Conservation (phyloP, 1,284 basidiomycete species). For the Apiotrichum sp. region DNA sequence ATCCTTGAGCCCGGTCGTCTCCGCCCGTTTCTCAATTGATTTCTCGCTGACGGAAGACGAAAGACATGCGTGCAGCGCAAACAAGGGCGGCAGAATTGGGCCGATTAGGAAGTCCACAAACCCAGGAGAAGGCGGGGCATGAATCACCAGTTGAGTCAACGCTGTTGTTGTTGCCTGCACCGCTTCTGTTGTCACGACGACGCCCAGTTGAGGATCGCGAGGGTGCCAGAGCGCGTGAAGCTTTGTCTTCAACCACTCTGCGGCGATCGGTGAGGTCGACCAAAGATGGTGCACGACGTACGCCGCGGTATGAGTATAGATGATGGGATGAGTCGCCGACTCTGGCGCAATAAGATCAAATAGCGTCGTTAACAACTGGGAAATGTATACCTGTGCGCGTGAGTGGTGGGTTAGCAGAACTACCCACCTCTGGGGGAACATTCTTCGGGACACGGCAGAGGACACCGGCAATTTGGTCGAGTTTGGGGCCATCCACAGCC, state of each 20-base stretch:
- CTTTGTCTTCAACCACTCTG: conserved; percentile 50
- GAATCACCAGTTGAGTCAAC: conserved; percentile 43
- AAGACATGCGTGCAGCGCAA: conserved; percentile 58
- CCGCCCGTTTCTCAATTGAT: conserved; percentile 16
- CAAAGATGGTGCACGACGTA: conserved; percentile 29
- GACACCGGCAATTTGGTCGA: conserved; percentile 35
- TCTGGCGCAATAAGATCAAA: conserved; percentile 22
- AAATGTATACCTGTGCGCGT: conserved; percentile 24
- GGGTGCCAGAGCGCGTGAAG: conserved; percentile 23
- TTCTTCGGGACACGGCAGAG: conserved; percentile 28
- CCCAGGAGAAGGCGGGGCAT: conserved; percentile 68
- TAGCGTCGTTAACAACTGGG: conserved; percentile 22
- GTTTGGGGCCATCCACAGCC: conserved; percentile 31
- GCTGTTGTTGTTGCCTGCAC: conserved; percentile 3
- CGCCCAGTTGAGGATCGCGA: conserved; percentile 15
- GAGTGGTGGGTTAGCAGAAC: neutral
- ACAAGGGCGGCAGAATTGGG: conserved; percentile 62
- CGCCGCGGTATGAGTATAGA: conserved; percentile 30
- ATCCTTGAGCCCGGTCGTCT: conserved; percentile 50
- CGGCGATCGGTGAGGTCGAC: conserved; percentile 16
- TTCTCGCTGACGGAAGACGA: conserved; percentile 31
- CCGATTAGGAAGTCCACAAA: conserved; percentile 61
- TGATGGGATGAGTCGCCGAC: conserved; percentile 13
- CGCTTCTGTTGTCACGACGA: neutral
- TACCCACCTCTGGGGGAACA: conserved; percentile 18